Conservation (phyloP, 2,329 filamentous ascomycete species). For the Talaromyces atroroseus region DNA sequence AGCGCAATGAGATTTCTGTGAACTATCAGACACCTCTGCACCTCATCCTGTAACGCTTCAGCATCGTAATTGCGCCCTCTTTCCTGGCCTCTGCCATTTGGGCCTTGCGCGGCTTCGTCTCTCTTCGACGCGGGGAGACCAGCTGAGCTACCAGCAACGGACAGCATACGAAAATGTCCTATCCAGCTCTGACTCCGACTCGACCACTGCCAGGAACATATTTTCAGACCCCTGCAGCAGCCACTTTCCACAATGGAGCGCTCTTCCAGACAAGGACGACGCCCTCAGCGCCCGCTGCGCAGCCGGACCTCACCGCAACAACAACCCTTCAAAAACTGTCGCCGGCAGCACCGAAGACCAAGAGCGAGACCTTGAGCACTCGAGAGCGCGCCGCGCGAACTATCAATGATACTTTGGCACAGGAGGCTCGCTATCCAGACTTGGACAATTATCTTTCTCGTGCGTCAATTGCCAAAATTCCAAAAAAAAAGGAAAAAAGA, state of each 20-base stretch:
- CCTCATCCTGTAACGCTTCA: background rate
- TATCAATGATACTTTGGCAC: slow-evolving; percentile 71
- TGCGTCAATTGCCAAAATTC: slow-evolving; percentile 46
- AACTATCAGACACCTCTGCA: background rate
- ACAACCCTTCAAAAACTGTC: slow-evolving; percentile 28
- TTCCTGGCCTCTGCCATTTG: background rate
- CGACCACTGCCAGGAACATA: slow-evolving; percentile 39
- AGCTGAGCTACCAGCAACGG: slow-evolving; percentile 11
- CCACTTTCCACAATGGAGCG: slow-evolving; percentile 32
- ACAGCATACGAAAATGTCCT: slow-evolving; percentile 34
- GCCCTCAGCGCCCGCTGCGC: slow-evolving; percentile 24
- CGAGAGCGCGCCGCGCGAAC: slow-evolving; percentile 75
- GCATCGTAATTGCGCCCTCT: background rate
- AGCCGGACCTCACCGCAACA: slow-evolving; percentile 24
- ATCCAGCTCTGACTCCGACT: slow-evolving; percentile 37
- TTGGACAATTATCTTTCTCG: slow-evolving; percentile 84
- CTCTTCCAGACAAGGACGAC: slow-evolving; percentile 26
- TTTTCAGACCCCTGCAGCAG: slow-evolving; percentile 36
- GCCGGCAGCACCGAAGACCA: slow-evolving; percentile 36
- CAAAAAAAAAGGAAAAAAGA: too few relatives aligned
- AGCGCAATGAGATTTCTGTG: slow-evolving; percentile 4
- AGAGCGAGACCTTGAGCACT: slow-evolving; percentile 55
- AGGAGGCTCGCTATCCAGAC: slow-evolving; percentile 78
- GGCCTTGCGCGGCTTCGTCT: slow-evolving; percentile 16
- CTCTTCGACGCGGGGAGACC: slow-evolving; percentile 21